These are phyloP conservation scores for Abrus precatorius DNA, from an alignment of 306 rosid species.

Conservation along the genomic window DNA sequence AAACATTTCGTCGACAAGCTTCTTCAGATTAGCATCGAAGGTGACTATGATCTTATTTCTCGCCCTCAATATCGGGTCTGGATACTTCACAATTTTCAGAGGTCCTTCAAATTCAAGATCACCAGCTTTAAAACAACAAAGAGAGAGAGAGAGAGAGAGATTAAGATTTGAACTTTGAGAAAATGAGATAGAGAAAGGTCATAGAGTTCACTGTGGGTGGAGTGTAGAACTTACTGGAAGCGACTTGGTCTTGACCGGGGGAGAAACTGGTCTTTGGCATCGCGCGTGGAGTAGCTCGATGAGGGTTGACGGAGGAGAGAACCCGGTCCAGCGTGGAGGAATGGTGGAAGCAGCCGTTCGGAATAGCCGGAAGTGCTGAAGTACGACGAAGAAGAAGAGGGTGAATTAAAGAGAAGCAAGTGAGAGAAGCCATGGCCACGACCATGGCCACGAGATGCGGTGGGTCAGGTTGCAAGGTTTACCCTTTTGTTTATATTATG, in stretches of 20 bases:
- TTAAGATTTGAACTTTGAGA: neutral
- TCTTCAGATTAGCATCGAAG: constrained; percentile 81
- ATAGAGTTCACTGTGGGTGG: neutral
- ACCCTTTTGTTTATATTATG: no score
- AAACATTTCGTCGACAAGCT: constrained; percentile 84
- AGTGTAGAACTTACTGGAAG: constrained; percentile 63
- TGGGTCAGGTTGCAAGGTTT: neutral
- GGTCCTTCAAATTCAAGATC: constrained; percentile 82
- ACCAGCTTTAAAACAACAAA: constrained; percentile 53
- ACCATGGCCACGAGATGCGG: constrained; percentile 55
- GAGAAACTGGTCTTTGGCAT: constrained; percentile 67
- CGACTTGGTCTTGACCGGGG: constrained; percentile 62
- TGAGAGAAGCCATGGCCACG: constrained; percentile 62
- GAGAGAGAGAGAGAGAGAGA: neutral
- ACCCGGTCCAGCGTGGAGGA: constrained; percentile 43
- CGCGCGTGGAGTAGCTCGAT: constrained; percentile 48
- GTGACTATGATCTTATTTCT: constrained; percentile 74
- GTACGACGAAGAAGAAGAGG: constrained; percentile 44
- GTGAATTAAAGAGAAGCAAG: constrained; percentile 43
- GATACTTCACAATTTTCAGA: constrained; percentile 74
- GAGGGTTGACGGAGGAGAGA: constrained; percentile 39
- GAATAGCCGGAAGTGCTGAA: constrained; percentile 50
- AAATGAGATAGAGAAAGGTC: neutral
- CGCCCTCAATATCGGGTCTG: constrained; percentile 76
- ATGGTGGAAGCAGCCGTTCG: constrained; percentile 33